Conservation (phyloP, 306 rosid species). For the Abrus precatorius region DNA sequence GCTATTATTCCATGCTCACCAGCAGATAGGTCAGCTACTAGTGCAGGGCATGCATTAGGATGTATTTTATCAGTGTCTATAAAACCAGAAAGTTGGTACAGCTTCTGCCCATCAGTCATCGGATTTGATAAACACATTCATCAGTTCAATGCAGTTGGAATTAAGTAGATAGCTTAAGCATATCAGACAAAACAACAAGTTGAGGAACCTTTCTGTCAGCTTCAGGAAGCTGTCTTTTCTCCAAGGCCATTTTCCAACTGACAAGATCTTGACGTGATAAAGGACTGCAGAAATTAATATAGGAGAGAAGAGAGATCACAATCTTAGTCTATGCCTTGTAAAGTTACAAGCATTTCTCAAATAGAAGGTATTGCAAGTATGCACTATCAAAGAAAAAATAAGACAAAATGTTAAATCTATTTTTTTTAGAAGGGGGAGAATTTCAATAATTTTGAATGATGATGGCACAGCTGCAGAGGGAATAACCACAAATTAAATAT, state of each 20-base stretch:
- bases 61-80: conserved; percentile 91
- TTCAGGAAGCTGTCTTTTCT: conserved; percentile 89
- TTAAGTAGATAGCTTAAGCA: conserved; percentile 40
- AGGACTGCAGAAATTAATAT: conserved; percentile 68
- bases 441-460: neutral
- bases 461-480: neutral
- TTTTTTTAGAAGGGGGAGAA: conserved; percentile 5
- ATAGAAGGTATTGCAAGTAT: conserved; percentile 41
- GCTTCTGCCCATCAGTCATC: conserved; percentile 66
- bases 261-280: conserved; percentile 98
- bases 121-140: conserved; percentile 43
- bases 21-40: conserved; percentile 87
- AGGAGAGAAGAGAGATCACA: conserved; percentile 40
- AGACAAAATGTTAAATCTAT: conserved; percentile 1
- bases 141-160: conserved; percentile 47
- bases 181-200: conserved; percentile 48
- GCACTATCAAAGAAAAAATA: conserved; percentile 25
- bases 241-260: conserved; percentile 97
- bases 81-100: conserved; percentile 86
- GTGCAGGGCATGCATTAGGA: conserved; percentile 96
- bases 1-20: conserved; percentile 96
- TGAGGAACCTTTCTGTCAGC: conserved; percentile 85
- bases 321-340: conserved; percentile 19
- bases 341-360: conserved; percentile 36
- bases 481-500: conserved; percentile 34